phyloP scores from a whole-genome alignment of 208 protist species.

The Angomonas ambiguus region DNA sequence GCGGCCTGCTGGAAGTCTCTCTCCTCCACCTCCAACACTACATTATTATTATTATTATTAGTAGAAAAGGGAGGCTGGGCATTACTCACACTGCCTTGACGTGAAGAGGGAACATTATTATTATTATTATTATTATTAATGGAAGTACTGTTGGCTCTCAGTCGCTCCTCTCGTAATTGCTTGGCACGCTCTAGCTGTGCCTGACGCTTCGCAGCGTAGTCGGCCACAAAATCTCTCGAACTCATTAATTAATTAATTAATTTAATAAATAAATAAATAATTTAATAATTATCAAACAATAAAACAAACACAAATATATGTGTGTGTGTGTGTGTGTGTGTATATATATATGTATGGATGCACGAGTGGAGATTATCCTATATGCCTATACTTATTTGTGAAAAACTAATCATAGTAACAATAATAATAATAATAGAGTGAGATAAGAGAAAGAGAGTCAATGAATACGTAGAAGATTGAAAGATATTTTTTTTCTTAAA shows the following conservation, averaged over 20 bases:
- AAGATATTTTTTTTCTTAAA: not conserved
- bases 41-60: conserved; percentile 15
- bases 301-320: conserved; percentile 15
- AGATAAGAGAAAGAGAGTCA: conserved; percentile 5
- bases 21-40: conserved; percentile 60
- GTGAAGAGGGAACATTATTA: not conserved
- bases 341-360: too few relatives aligned
- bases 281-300: conserved; percentile 10
- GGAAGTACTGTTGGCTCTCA: not conserved
- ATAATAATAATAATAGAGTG: not conserved
- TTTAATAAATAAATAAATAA: not conserved
- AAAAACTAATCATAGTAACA: not conserved
- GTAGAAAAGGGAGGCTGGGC: not conserved
- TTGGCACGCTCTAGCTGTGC: conserved; percentile 76
- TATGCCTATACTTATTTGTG: not conserved
- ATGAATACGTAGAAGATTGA: not conserved
- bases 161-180: conserved; percentile 66
- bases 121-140: conserved; percentile 9
- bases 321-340: conserved; percentile 8
- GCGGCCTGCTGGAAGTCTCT: conserved; percentile 72
- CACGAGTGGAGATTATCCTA: conserved; percentile 7
- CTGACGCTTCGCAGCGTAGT: conserved; percentile 83
- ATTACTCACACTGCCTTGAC: not conserved
- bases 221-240: conserved; percentile 76
- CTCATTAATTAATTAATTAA: conserved; percentile 16